These are phyloP conservation scores for Cercophora newfieldiana DNA, from an alignment of 495 filamentous ascomycete species.

Conservation along the genomic window DNA sequence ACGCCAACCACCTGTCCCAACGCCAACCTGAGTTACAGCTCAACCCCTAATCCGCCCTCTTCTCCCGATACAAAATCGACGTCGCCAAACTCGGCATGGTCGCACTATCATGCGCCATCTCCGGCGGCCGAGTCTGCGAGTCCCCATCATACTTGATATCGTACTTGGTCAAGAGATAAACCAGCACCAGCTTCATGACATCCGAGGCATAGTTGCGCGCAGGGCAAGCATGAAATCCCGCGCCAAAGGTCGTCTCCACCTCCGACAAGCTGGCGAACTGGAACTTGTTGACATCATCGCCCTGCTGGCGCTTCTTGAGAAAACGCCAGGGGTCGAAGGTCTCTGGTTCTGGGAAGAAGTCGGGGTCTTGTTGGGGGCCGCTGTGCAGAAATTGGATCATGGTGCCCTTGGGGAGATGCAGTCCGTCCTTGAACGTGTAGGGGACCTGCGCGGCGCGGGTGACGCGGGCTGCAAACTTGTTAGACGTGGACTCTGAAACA, in stretches of 20 bases:
- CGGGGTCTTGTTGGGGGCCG: conserved; percentile 28
- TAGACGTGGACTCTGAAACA: conserved; percentile 20
- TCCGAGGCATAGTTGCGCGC: conserved; percentile 49
- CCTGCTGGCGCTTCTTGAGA: conserved; percentile 42
- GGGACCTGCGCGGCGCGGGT: conserved; percentile 19
- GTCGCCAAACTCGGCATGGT: conserved; percentile 3
- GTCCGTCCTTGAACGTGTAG: conserved; percentile 40
- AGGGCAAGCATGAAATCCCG: conserved; percentile 50
- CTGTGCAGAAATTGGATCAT: conserved; percentile 33
- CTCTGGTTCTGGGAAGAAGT: conserved; percentile 37
- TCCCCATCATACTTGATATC: conserved; percentile 37
- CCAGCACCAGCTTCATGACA: conserved; percentile 48
- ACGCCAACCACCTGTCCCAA: too few relatives aligned
- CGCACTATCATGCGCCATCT: conserved; percentile 6
- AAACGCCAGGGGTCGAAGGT: conserved; percentile 57
- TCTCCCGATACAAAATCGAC: conserved; percentile 9
- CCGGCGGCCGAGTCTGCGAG: conserved; percentile 1
- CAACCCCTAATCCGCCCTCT: too few relatives aligned
- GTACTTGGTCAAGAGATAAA: conserved; percentile 43
- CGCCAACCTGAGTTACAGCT: too few relatives aligned
- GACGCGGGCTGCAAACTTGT: conserved; percentile 2
- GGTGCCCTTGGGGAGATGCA: conserved; percentile 35
- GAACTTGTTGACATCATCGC: conserved; percentile 36
- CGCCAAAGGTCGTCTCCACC: conserved; percentile 46
- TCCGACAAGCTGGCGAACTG: conserved; percentile 49